Conservation (phyloP, 2,329 filamentous ascomycete species). For the Talaromyces sp. region DNA sequence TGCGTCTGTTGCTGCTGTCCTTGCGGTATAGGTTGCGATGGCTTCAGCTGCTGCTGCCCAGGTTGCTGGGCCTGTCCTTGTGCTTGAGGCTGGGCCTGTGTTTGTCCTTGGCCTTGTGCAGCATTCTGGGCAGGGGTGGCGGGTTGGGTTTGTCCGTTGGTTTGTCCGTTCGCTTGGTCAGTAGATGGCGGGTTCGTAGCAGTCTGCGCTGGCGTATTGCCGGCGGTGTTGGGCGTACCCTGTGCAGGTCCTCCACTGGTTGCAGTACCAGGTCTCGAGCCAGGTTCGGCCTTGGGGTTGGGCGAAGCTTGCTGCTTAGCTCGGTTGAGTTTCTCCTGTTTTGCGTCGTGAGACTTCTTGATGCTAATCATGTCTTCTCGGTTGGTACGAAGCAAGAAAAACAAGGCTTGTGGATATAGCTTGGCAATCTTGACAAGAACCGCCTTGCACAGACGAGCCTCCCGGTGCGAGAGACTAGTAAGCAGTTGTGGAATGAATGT, state of each 20-base stretch:
- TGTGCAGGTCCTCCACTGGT: constrained; percentile 40
- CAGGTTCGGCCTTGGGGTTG: constrained; percentile 26
- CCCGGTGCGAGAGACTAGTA: constrained; percentile 83
- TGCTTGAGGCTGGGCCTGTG: constrained; percentile 17
- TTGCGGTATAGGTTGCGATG: constrained; percentile 28
- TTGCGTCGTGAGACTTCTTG: constrained; percentile 74
- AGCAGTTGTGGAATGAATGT: constrained; percentile 97
- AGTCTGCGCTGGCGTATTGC: constrained; percentile 19
- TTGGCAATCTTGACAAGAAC: constrained; percentile 93
- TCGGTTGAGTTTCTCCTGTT: constrained; percentile 54
- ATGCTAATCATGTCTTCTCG: constrained; percentile 90
- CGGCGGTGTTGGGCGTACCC: constrained; percentile 40
- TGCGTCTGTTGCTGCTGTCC: background rate
- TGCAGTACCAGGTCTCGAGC: constrained; percentile 38
- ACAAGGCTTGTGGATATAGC: constrained; percentile 89
- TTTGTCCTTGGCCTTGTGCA: constrained; percentile 20
- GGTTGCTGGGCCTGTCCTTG: constrained; percentile 14
- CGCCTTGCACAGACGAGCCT: constrained; percentile 77
- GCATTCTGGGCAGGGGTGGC: constrained; percentile 20
- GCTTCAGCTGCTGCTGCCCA: constrained; percentile 1
- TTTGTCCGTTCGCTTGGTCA: constrained; percentile 13
- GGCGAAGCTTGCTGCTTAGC: constrained; percentile 54
- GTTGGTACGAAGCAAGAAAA: constrained; percentile 90
- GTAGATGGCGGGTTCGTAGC: constrained; percentile 15
- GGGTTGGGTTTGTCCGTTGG: constrained; percentile 19